A percentile compares a stretch with the other conserved stretches of the same genome.
Evolutionary conservation across 768 basidiomycete genomes (phyloP).

Genomic region (Trametes cinnabarina): DNA sequence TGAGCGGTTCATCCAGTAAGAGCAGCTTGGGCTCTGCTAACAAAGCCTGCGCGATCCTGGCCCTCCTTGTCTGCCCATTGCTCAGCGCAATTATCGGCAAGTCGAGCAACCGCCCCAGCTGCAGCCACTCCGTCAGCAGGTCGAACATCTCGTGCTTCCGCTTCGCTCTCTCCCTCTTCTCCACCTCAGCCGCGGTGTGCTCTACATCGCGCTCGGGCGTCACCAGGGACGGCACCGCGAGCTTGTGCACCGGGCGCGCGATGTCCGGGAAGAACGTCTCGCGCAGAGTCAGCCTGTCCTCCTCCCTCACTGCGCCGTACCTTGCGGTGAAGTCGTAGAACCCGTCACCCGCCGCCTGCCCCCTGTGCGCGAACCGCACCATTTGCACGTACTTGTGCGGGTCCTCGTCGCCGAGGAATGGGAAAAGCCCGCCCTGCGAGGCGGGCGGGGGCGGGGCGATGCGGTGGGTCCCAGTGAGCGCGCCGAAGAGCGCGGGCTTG

Average conservation of each 20-base stretch:
- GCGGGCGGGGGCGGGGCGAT: conserved; percentile 55
- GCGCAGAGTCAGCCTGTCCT: conserved; percentile 74
- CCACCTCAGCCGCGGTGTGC: conserved; percentile 5
- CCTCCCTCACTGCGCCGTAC: conserved; percentile 85
- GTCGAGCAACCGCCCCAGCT: conserved; percentile 65
- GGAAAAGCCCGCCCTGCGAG: conserved; percentile 65
- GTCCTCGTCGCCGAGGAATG: conserved; percentile 57
- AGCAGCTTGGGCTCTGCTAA: conserved; percentile 69
- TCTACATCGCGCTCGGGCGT: background rate
- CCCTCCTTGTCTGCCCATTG: conserved; percentile 89
- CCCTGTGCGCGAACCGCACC: conserved; percentile 68
- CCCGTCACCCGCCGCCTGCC: conserved; percentile 55
- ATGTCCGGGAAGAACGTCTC: conserved; percentile 63
- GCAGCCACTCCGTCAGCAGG: conserved; percentile 52
- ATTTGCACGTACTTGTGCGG: conserved; percentile 49
- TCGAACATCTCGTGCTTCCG: conserved; percentile 43
- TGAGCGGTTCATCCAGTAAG: conserved; percentile 89
- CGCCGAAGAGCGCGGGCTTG: conserved; percentile 27
- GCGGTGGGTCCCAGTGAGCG: conserved; percentile 55
- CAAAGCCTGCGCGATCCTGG: conserved; percentile 77
- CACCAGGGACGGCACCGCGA: conserved; percentile 29
- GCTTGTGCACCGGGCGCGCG: conserved; percentile 25
- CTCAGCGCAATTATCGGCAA: conserved; percentile 82
- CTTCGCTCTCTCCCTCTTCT: conserved; percentile 22
- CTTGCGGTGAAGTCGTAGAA: conserved; percentile 94